phyloP scores from a whole-genome alignment of 2,329 filamentous ascomycete species.

The Colletotrichum horii region DNA sequence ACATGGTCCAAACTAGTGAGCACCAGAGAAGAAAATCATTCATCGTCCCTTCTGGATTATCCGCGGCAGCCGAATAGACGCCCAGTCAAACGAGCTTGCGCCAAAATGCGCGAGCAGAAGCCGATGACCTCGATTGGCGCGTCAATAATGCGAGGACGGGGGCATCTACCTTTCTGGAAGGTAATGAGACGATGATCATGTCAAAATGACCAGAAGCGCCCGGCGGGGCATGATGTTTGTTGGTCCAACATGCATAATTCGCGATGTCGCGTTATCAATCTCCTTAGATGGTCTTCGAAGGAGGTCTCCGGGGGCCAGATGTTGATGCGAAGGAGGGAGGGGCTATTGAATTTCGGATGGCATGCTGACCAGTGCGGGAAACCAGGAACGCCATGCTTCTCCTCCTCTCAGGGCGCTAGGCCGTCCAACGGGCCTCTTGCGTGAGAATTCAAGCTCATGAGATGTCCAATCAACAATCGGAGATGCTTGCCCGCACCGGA shows the following conservation, averaged over 20 bases:
- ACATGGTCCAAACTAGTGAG: no score
- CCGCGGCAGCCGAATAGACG: neutral
- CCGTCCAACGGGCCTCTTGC: slow-evolving; percentile 1
- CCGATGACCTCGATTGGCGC: neutral
- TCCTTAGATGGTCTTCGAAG: neutral
- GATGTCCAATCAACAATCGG: neutral
- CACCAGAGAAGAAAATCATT: no score
- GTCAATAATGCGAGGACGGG: neutral
- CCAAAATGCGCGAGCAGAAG: neutral
- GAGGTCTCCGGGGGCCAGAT: neutral
- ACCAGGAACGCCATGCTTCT: neutral
- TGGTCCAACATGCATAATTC: neutral
- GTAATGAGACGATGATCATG: neutral
- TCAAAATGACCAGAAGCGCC: neutral
- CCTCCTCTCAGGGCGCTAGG: slow-evolving; percentile 12
- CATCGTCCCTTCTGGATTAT: neutral
- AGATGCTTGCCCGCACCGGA: neutral
- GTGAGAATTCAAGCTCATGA: neutral
- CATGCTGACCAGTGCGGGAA: neutral
- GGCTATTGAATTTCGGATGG: neutral
- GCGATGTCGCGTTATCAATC: neutral
- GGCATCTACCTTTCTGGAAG: neutral
- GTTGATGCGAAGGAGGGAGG: neutral
- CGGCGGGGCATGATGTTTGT: neutral
- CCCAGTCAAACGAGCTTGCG: fast-evolving